Evolutionary conservation across 148 eudicot species (phyloP).

Genomic region (Vaccinium macrocarpon): DNA sequence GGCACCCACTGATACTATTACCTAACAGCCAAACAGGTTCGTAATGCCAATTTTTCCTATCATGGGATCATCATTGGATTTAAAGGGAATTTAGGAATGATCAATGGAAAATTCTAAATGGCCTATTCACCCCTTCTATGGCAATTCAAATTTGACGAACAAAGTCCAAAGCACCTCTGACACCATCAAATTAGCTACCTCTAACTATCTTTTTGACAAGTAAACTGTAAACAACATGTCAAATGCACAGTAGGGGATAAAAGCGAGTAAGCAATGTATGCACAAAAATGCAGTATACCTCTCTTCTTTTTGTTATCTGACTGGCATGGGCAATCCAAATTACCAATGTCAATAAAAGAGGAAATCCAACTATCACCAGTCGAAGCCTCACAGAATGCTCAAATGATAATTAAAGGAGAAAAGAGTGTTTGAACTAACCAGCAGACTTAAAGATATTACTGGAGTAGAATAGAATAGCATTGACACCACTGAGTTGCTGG

Average conservation of each 20-base stretch:
- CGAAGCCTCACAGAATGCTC: neutral
- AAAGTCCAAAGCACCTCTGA: neutral
- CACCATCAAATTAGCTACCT: neutral
- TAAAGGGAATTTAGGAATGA: no score
- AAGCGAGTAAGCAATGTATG: neutral
- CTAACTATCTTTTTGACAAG: neutral
- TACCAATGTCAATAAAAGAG: neutral
- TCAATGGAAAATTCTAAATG: no score
- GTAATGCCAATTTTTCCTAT: no score
- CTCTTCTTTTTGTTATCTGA: neutral
- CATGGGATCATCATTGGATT: no score
- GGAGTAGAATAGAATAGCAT: conserved; percentile 82
- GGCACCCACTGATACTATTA: no score
- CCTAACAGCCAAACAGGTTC: no score
- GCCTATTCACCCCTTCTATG: no score
- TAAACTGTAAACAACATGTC: neutral
- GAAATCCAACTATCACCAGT: neutral
- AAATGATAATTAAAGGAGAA: neutral
- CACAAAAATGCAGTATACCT: neutral
- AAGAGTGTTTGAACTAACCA: conserved; percentile 42
- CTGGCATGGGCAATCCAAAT: neutral
- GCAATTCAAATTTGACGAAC: no score
- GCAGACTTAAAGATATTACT: conserved; percentile 73
- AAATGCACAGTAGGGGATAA: neutral
- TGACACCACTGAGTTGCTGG: conserved; percentile 88